Conservation (phyloP, 495 filamentous ascomycete genomes). For the Penicillium simplicissimum region DNA sequence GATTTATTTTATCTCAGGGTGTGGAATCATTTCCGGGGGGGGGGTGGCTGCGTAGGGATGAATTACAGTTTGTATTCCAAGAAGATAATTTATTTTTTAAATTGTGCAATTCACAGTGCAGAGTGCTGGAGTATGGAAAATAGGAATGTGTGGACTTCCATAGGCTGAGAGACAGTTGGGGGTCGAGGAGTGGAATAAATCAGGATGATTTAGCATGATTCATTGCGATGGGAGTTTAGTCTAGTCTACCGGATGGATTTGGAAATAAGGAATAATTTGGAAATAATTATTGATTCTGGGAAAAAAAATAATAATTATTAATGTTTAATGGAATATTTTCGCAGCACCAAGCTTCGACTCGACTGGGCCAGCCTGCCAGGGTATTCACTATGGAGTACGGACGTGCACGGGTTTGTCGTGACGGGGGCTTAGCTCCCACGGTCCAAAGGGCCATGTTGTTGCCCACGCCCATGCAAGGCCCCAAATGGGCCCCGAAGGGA, state of each 20-base stretch:
- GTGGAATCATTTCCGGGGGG: neutral
- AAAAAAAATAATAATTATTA: neutral
- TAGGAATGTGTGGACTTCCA: neutral
- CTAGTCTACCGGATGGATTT: neutral
- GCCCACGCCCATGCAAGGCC: neutral
- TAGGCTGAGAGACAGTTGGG: neutral
- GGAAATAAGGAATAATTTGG: neutral
- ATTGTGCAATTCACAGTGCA: neutral
- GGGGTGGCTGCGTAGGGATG: neutral
- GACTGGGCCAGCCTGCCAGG: constrained; percentile 10
- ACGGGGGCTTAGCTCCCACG: constrained; percentile 34
- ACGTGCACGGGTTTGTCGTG: constrained; percentile 31
- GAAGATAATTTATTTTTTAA: neutral
- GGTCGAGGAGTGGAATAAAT: neutral
- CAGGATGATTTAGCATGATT: neutral
- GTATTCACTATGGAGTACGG: constrained; percentile 30
- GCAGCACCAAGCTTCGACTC: constrained; percentile 13
- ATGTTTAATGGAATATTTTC: neutral
- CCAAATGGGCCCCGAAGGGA: constrained; percentile 20
- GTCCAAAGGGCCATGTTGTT: constrained; percentile 7
- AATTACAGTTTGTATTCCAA: neutral
- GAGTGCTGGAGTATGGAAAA: neutral
- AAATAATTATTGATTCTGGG: neutral
- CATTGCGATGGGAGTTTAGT: neutral
- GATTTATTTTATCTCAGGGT: too few species aligned